Evolutionary conservation across 805 yeast species (phyloP), one percentile per base, ranked within the genome.

Genomic region (Candida berthetii): DNA sequence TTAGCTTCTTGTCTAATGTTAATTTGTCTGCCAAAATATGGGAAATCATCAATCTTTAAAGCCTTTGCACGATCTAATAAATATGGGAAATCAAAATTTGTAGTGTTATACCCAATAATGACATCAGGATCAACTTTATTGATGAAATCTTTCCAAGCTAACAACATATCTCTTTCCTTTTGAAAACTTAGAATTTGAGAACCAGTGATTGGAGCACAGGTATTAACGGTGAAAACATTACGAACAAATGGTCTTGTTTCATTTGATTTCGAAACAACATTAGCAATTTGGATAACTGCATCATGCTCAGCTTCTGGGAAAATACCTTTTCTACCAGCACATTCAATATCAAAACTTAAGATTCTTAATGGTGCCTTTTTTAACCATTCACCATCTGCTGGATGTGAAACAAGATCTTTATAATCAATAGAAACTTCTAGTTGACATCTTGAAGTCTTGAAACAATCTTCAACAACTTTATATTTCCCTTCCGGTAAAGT

Each of bases 261-360:
- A 37, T 99, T 97, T 39, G 82, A 81, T 39, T 78, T 69, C 53
- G 87, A 82, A 2, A 91, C 95, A 24, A 93, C 96, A 56, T 88
- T 91, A 6, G 99, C 99, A 48, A 93, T 95, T 64, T 95, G 99
- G 57, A 93, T 93, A 9, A 93, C 96, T 0, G 96, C 85, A 66
- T 93, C 99, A 37, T 78, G 74, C 46, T 85, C 85, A 2, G 99
- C 83, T 57, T 93, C 99, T 1, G 99, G 99, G 61, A 93, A 93
- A 11, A 93, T 76, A 41, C 99, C 99, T 49, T 87, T 85, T 63
- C 99, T 78, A 36, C 99, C 99, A 3, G 99, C 93, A 74, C 99
- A 93, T 64, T 93, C 99, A 46, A 93, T 93, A 71, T 93, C 99
- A 61, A 93, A 91, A 10, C 97, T 89, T 50, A 93, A 68, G 38